phyloP scores from a whole-genome alignment of 768 basidiomycete species.

The Vishniacozyma victoriae region DNA sequence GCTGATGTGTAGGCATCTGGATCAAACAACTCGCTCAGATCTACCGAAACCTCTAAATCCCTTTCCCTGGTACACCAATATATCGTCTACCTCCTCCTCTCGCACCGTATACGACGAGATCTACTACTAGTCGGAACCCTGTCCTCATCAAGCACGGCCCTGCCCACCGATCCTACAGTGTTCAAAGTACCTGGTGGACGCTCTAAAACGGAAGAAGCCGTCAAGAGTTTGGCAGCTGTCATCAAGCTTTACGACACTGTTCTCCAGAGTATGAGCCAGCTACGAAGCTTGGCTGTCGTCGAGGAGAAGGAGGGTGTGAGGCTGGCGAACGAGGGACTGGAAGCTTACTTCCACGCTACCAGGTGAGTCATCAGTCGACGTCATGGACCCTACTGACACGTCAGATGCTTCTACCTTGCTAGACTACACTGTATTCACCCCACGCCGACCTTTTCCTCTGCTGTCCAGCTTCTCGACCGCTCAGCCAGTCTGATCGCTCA shows the following conservation, averaged over 20 bases:
- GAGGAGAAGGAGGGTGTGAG: constrained; percentile 82
- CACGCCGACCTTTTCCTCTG: constrained; percentile 34
- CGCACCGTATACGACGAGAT: constrained; percentile 82
- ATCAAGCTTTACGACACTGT: constrained; percentile 79
- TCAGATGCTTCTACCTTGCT: constrained; percentile 68
- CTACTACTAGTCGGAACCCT: constrained; percentile 66
- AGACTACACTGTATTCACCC: constrained; percentile 57
- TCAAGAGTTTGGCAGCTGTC: constrained; percentile 73
- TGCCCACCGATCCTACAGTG: constrained; percentile 19
- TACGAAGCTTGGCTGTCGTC: constrained; percentile 74
- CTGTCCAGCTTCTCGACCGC: constrained; percentile 32
- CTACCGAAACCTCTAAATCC: constrained; percentile 27
- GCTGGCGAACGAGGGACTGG: constrained; percentile 67
- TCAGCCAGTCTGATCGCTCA: constrained; percentile 15
- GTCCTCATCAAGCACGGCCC: constrained; percentile 32
- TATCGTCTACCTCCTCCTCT: constrained; percentile 78
- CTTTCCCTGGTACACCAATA: constrained; percentile 71
- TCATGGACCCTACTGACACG: not conserved
- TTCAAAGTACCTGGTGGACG: constrained; percentile 27
- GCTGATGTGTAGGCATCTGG: constrained; percentile 33
- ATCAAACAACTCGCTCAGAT: constrained; percentile 27
- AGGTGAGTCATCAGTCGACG: constrained; percentile 51
- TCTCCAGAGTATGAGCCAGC: constrained; percentile 75
- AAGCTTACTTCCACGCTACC: constrained; percentile 67
- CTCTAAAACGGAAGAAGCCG: constrained; percentile 35